Evolutionary conservation across 345 rosid genomes (phyloP).

Genomic region (Populus simonii): DNA sequence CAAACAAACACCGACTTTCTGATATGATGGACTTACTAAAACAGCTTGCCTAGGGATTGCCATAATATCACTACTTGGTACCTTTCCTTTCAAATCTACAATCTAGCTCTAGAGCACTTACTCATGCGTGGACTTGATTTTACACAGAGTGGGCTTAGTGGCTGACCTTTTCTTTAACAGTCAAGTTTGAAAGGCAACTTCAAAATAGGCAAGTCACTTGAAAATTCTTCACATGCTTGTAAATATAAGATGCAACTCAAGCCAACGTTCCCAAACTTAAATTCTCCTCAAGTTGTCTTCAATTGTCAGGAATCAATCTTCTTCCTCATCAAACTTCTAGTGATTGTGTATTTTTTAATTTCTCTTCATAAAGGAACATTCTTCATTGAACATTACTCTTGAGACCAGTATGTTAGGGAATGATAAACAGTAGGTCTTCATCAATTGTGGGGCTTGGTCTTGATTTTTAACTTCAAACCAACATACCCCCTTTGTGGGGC

Average conservation of each 20-base stretch:
- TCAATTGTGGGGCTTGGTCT: conserved; percentile 86
- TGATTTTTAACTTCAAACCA: conserved; percentile 92
- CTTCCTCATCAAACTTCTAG: conserved; percentile 75
- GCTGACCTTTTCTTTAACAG: conserved; percentile 64
- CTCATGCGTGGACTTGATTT: conserved; percentile 40
- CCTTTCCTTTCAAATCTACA: conserved; percentile 37
- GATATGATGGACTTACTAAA: conserved; percentile 2
- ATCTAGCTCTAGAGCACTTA: conserved; percentile 42
- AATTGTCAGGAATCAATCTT: conserved; percentile 44
- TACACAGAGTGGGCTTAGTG: conserved; percentile 45
- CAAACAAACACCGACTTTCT: conserved; percentile 13
- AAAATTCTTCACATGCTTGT: conserved; percentile 66
- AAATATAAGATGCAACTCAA: conserved; percentile 66
- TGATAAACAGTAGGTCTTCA: conserved; percentile 61
- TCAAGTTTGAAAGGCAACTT: conserved; percentile 68
- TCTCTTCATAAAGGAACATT: conserved; percentile 57
- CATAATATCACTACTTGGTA: conserved; percentile 27
- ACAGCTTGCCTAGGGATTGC: conserved; percentile 25
- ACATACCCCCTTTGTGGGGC: conserved; percentile 94
- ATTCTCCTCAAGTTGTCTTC: conserved; percentile 50
- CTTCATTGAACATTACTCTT: conserved; percentile 41
- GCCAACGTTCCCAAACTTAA: conserved; percentile 49
- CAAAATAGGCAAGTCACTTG: conserved; percentile 73
- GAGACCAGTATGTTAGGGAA: conserved; percentile 62
- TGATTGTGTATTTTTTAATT: conserved; percentile 50